Evolutionary conservation across 164 flowering plant species (phyloP).

Genomic region (Umbilicus rupestris): DNA sequence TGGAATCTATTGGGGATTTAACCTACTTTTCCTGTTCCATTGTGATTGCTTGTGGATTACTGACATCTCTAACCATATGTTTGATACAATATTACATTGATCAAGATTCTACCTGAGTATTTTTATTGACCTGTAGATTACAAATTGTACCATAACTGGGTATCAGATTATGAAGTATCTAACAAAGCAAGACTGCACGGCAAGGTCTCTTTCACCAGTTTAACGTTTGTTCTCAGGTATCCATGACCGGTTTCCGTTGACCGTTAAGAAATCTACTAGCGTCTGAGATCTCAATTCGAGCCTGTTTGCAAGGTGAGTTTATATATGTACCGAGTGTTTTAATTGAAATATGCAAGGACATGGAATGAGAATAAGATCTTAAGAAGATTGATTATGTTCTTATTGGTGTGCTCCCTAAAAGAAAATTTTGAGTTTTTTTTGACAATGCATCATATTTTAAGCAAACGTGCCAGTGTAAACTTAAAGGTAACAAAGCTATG

Average conservation of each 20-base stretch:
- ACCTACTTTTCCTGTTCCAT: background rate
- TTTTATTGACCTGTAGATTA: too few relatives aligned
- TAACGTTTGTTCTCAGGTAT: too few relatives aligned
- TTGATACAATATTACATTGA: background rate
- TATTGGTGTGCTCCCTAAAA: constrained; percentile 20
- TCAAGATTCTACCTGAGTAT: background rate
- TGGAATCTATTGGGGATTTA: background rate
- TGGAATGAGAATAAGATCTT: constrained; percentile 10
- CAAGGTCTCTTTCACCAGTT: too few relatives aligned
- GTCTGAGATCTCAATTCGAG: background rate
- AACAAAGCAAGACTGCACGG: too few relatives aligned
- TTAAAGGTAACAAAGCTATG: background rate
- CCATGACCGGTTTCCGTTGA: too few relatives aligned
- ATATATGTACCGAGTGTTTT: background rate
- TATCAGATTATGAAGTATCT: too few relatives aligned
- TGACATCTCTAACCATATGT: constrained; percentile 7
- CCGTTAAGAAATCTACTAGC: background rate
- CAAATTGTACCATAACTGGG: too few relatives aligned
- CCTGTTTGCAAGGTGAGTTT: background rate
- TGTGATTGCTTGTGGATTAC: background rate
- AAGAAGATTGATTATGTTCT: constrained; percentile 26
- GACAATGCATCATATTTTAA: background rate
- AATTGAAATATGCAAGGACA: background rate
- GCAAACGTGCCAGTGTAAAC: background rate
- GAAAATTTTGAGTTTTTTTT: background rate